phyloP scores from a whole-genome alignment of 129 eudicot species.

The Lactuca saligna region DNA sequence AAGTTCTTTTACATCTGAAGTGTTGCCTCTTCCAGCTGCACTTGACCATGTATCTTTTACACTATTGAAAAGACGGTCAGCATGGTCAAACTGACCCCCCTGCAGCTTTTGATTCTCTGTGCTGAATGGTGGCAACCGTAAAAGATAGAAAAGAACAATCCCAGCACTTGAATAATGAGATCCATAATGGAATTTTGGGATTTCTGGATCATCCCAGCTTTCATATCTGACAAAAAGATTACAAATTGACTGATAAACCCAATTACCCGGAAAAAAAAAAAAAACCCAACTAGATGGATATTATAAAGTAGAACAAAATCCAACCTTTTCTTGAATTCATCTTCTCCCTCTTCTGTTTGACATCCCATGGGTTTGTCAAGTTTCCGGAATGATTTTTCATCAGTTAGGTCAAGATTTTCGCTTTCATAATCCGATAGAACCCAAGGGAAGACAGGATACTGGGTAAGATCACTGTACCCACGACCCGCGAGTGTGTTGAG shows the following conservation, averaged over 20 bases:
- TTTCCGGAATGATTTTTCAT: slow-evolving; percentile 78
- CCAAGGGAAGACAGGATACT: slow-evolving; percentile 99
- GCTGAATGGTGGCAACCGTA: slow-evolving; percentile 95
- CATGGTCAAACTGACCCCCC: slow-evolving; percentile 99
- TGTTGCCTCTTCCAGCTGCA: slow-evolving; percentile 97
- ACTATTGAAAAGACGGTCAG: slow-evolving; percentile 97
- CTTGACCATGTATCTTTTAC: slow-evolving; percentile 89
- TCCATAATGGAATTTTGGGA: slow-evolving; percentile 96
- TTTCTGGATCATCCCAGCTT: slow-evolving; percentile 99
- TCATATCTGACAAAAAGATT: slow-evolving; percentile 56
- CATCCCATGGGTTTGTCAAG: slow-evolving; percentile 98
- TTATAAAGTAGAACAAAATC: background rate
- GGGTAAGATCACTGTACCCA: slow-evolving; percentile 99
- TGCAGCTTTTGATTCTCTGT: slow-evolving; percentile 90
- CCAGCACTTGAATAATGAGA: slow-evolving; percentile 99
- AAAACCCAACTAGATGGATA: background rate
- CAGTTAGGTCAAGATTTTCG: slow-evolving; percentile 63
- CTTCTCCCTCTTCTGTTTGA: slow-evolving; percentile 90
- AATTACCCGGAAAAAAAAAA: background rate
- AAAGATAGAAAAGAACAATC: slow-evolving; percentile 91
- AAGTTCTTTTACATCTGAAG: slow-evolving; percentile 94
- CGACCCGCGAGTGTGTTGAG: slow-evolving; percentile 99
- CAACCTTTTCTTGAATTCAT: slow-evolving; percentile 93
- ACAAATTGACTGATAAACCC: background rate
- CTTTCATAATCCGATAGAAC: slow-evolving; percentile 95